Percentiles rank a stretch among this genome's conserved stretches.
These are phyloP conservation scores for Mortierella sp. DNA, from an alignment of 371 early-diverging fungal species.

Conservation along the genomic window DNA sequence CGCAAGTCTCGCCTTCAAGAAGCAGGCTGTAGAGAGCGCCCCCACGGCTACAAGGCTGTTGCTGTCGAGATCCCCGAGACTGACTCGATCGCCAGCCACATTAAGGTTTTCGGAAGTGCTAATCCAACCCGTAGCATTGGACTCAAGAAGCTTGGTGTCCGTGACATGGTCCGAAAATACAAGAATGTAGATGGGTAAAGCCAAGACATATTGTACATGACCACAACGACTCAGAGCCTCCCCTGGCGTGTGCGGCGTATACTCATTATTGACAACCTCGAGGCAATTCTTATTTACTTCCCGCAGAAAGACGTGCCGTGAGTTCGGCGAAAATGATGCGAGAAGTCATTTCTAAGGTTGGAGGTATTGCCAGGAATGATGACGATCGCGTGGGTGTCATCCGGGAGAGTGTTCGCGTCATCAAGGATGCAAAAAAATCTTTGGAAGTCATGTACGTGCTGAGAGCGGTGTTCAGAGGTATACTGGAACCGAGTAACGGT, in stretches of 20 bases:
- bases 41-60: constrained; percentile 28
- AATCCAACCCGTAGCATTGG: background rate
- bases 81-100: constrained; percentile 43
- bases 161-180: constrained; percentile 42
- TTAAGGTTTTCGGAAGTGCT: constrained; percentile 52
- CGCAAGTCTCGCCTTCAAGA: constrained; percentile 38
- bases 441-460: constrained; percentile 39
- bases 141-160: constrained; percentile 21
- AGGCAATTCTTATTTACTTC: constrained; percentile 21
- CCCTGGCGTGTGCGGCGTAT: constrained; percentile 32
- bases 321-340: constrained; percentile 35
- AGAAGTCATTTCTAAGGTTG: constrained; percentile 11
- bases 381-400: constrained; percentile 30
- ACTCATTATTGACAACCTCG: constrained; percentile 36
- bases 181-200: constrained; percentile 34
- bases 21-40: constrained; percentile 39
- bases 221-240: constrained; percentile 26
- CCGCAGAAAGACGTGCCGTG: constrained; percentile 49
- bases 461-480: constrained; percentile 27
- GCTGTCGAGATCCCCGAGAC: constrained; percentile 45
- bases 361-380: constrained; percentile 17
- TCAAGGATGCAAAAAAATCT: constrained; percentile 48
- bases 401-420: constrained; percentile 49
- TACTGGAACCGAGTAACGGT: background rate
- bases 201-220: constrained; percentile 42